Conservation (phyloP, 2,329 filamentous ascomycete species). For the Chrysoporthe austroafricana region DNA sequence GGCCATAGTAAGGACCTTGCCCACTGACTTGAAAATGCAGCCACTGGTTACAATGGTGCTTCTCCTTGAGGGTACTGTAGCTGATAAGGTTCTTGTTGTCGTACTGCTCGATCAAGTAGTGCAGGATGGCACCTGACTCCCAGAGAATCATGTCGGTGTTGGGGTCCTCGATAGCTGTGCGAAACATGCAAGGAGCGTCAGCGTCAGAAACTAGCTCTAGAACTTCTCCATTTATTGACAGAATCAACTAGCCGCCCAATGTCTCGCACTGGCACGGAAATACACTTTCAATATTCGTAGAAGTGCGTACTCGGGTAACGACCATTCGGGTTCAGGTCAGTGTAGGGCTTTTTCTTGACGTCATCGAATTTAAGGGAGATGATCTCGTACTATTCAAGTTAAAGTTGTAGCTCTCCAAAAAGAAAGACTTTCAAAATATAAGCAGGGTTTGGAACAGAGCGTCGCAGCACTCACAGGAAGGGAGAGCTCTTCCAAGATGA, state of each 20-base stretch:
- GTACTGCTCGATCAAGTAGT: conserved; percentile 45
- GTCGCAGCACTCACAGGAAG: too few relatives aligned
- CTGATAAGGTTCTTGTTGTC: conserved; percentile 32
- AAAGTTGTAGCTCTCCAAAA: conserved; percentile 15
- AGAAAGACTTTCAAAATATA: not conserved
- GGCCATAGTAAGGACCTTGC: conserved; percentile 51
- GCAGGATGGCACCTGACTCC: conserved; percentile 49
- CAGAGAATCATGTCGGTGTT: conserved; percentile 48
- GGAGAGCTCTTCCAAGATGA: too few relatives aligned
- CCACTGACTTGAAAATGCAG: conserved; percentile 50
- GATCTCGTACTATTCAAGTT: conserved; percentile 12
- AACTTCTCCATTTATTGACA: too few relatives aligned
- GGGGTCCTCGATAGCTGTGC: conserved; percentile 45
- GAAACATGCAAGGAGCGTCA: not conserved
- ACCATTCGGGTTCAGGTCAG: conserved; percentile 22
- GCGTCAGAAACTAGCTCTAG: too few relatives aligned
- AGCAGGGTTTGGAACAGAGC: too few relatives aligned
- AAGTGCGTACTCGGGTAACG: conserved; percentile 12
- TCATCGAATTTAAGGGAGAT: conserved; percentile 12
- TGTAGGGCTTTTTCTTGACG: conserved; percentile 21
- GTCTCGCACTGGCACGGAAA: conserved; percentile 1
- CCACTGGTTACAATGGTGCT: conserved; percentile 36
- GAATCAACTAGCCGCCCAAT: too few relatives aligned
- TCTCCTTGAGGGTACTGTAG: conserved; percentile 30
- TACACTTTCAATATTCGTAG: too few relatives aligned